phyloP scores from a whole-genome alignment of 179 eudicot genomes.

The Patellifolia procumbens region DNA sequence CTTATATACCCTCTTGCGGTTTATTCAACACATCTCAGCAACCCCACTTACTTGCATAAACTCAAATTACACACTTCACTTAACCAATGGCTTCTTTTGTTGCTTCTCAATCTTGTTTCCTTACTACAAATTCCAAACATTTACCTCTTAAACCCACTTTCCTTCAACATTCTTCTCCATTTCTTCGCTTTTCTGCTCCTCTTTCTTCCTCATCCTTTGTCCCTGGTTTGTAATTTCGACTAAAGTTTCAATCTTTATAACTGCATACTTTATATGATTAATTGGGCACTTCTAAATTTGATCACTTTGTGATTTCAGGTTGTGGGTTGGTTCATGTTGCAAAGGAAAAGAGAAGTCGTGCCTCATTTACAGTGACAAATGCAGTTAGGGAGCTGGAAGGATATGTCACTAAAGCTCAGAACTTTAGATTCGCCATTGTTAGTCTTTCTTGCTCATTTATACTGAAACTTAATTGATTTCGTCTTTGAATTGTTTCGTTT shows the following conservation, averaged over 20 bases:
- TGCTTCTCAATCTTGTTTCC: conserved; percentile 18
- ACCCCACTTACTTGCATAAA: neutral
- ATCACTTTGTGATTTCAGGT: conserved; percentile 30
- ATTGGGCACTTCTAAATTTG: neutral
- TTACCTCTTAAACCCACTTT: conserved; percentile 20
- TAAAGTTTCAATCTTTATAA: neutral
- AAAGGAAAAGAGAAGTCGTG: conserved; percentile 15
- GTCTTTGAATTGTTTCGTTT: neutral
- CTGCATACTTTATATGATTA: neutral
- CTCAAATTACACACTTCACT: neutral
- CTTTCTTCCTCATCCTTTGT: conserved; percentile 17
- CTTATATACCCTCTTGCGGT: too few relatives aligned
- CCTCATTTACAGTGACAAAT: conserved; percentile 34
- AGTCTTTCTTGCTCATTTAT: neutral
- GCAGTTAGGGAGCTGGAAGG: conserved; percentile 40
- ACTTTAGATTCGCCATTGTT: conserved; percentile 37
- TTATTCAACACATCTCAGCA: neutral
- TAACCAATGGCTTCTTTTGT: conserved; percentile 18
- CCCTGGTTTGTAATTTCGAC: conserved; percentile 18
- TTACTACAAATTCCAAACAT: conserved; percentile 25
- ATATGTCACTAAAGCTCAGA: conserved; percentile 32
- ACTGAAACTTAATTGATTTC: neutral
- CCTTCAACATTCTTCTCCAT: conserved; percentile 20
- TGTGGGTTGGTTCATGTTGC: conserved; percentile 33
- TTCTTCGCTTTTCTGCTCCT: conserved; percentile 18